phyloP scores from a whole-genome alignment of 129 eudicot genomes.

The Flaveria linearis region DNA sequence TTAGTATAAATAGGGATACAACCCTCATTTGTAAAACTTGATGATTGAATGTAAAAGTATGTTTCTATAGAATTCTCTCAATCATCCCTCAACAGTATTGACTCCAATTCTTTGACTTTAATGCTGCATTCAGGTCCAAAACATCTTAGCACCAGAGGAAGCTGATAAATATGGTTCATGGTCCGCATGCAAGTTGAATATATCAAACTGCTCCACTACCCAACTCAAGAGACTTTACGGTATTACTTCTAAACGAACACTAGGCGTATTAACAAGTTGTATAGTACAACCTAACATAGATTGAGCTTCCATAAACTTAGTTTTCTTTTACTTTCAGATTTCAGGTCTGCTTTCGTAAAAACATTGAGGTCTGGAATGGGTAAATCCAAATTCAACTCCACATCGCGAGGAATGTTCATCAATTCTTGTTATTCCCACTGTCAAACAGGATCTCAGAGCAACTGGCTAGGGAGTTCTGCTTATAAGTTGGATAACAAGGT shows the following conservation, averaged over 20 bases:
- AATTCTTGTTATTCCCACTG: slow-evolving; percentile 44
- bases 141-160: slow-evolving; percentile 41
- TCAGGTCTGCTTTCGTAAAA: slow-evolving; percentile 38
- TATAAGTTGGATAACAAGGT: slow-evolving; percentile 48
- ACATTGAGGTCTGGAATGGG: slow-evolving; percentile 38
- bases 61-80: too few species aligned
- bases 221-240: slow-evolving; percentile 43
- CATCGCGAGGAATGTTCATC: slow-evolving; percentile 44
- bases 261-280: slow-evolving; percentile 9
- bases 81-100: background rate
- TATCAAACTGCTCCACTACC: slow-evolving; percentile 31
- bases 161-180: slow-evolving; percentile 35
- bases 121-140: slow-evolving; percentile 35
- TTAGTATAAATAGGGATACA: too few species aligned
- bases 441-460: slow-evolving; percentile 42
- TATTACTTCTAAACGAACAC: slow-evolving; percentile 3
- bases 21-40: too few species aligned
- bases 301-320: background rate
- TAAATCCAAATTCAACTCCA: slow-evolving; percentile 32
- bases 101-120: background rate
- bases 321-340: slow-evolving; percentile 29
- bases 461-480: slow-evolving; percentile 45
- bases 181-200: slow-evolving; percentile 40
- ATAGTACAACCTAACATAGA: background rate
- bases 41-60: too few species aligned